Evolutionary conservation across 2,329 filamentous ascomycete genomes (phyloP).

Genomic region (Macroventuria anomochaeta): DNA sequence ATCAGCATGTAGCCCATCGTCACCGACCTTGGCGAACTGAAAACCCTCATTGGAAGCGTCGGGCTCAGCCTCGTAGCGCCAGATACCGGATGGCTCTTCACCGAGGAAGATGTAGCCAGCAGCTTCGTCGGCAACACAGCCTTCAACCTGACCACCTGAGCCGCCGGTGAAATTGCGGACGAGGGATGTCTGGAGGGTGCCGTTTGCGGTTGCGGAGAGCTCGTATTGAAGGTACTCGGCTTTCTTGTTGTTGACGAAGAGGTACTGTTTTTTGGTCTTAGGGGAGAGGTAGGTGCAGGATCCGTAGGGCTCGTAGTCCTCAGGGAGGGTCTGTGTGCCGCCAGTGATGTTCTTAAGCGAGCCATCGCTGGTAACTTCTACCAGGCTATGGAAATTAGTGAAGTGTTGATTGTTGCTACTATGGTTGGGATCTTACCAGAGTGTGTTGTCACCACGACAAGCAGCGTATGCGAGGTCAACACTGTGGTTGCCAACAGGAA

Average conservation of each 20-base stretch:
- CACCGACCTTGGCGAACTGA: conserved; percentile 53
- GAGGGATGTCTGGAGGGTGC: conserved; percentile 55
- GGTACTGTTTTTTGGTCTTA: conserved; percentile 57
- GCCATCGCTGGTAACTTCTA: conserved; percentile 58
- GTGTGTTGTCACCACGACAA: conserved; percentile 59
- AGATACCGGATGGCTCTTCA: conserved; percentile 60
- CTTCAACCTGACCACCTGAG: conserved; percentile 61
- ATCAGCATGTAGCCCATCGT: conserved; percentile 57
- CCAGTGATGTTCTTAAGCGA: conserved; percentile 54
- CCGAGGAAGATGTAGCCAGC: conserved; percentile 60
- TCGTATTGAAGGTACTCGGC: conserved; percentile 63
- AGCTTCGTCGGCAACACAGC: conserved; percentile 60
- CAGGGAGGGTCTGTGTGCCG: conserved; percentile 55
- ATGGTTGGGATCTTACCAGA: conserved; percentile 53
- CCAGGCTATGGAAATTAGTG: conserved; percentile 48
- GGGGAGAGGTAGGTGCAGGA: conserved; percentile 60
- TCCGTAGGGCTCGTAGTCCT: conserved; percentile 59
- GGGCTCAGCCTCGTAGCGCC: conserved; percentile 61
- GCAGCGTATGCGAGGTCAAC: conserved; percentile 60
- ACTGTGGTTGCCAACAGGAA: conserved; percentile 53
- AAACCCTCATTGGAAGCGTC: conserved; percentile 46
- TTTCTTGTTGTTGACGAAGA: conserved; percentile 63
- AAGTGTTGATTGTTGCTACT: not conserved
- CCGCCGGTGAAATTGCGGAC: conserved; percentile 61
- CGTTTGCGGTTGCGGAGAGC: conserved; percentile 49